Conservation (phyloP, 1,284 basidiomycete genomes). For the Vanrija pseudolonga region DNA sequence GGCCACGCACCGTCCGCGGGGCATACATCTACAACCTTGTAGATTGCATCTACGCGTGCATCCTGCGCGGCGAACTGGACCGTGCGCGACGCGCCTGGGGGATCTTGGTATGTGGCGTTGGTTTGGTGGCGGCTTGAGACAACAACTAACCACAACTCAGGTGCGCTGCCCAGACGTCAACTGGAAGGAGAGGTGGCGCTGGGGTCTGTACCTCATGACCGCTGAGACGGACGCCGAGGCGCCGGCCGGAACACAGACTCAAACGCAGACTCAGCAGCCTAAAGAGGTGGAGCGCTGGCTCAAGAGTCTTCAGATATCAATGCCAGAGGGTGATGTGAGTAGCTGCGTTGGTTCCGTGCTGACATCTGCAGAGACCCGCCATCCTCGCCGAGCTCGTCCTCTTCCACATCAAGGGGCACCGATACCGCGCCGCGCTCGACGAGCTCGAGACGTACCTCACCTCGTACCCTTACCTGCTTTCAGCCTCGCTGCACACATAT, state of each 20-base stretch:
- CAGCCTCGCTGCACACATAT: constrained; percentile 71
- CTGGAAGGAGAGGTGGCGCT: constrained; percentile 71
- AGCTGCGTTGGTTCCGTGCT: background rate
- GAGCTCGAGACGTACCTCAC: constrained; percentile 84
- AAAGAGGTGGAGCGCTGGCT: constrained; percentile 29
- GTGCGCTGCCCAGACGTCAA: constrained; percentile 73
- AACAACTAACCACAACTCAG: constrained; percentile 17
- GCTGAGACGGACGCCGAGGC: constrained; percentile 4
- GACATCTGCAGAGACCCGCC: constrained; percentile 58
- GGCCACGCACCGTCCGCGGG: constrained; percentile 22
- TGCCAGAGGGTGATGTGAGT: constrained; percentile 28
- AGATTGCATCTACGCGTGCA: constrained; percentile 60
- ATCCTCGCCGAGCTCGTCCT: constrained; percentile 72
- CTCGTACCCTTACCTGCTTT: constrained; percentile 77
- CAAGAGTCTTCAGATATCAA: constrained; percentile 24
- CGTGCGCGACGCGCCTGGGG: constrained; percentile 72
- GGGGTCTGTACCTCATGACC: constrained; percentile 54
- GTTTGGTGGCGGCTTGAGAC: background rate
- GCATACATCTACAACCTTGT: constrained; percentile 45
- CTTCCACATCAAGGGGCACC: constrained; percentile 58
- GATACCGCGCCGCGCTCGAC: constrained; percentile 67
- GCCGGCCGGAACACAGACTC: background rate
- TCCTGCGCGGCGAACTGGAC: constrained; percentile 64
- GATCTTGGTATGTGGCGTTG: constrained; percentile 57
- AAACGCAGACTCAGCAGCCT: background rate